Conservation (phyloP, 176 grass and related monocot species). For the Phyllostachys edulis region DNA sequence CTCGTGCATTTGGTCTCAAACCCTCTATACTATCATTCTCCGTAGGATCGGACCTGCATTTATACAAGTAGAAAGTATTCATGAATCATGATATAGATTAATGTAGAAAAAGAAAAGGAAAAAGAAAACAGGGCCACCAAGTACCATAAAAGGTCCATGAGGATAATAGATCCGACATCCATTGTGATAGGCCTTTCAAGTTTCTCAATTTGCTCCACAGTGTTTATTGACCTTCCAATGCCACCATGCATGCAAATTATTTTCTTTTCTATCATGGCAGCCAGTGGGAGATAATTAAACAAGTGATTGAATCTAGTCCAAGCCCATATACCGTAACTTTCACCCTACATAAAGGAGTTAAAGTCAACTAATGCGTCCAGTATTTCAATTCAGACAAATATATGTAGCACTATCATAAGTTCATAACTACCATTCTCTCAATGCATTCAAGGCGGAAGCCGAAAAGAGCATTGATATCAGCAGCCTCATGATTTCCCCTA, state of each 20-base stretch:
- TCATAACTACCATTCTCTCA: slow-evolving; percentile 85
- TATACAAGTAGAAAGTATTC: slow-evolving; percentile 22
- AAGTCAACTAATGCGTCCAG: not conserved
- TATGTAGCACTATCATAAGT: slow-evolving; percentile 5
- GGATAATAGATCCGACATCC: slow-evolving; percentile 95
- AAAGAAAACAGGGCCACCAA: not conserved
- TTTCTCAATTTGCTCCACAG: slow-evolving; percentile 94
- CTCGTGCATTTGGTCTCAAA: slow-evolving; percentile 99
- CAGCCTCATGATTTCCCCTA: slow-evolving; percentile 98
- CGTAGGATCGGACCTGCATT: slow-evolving; percentile 95
- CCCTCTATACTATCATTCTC: slow-evolving; percentile 98
- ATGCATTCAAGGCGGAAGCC: slow-evolving; percentile 97
- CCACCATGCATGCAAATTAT: slow-evolving; percentile 99
- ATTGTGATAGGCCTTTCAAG: slow-evolving; percentile 99
- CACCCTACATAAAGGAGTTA: slow-evolving; percentile 61
- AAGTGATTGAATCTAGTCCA: slow-evolving; percentile 98
- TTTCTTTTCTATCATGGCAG: slow-evolving; percentile 99
- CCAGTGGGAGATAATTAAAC: slow-evolving; percentile 96
- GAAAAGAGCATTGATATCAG: slow-evolving; percentile 99
- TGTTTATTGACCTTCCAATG: slow-evolving; percentile 94
- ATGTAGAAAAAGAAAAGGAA: not conserved
- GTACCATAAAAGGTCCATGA: slow-evolving; percentile 98
- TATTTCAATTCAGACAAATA: slow-evolving; percentile 25
- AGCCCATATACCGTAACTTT: slow-evolving; percentile 97
- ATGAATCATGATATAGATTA: not conserved